phyloP scores from a whole-genome alignment of 129 eudicot genomes.

The sunflower (Helianthus annuus) region DNA sequence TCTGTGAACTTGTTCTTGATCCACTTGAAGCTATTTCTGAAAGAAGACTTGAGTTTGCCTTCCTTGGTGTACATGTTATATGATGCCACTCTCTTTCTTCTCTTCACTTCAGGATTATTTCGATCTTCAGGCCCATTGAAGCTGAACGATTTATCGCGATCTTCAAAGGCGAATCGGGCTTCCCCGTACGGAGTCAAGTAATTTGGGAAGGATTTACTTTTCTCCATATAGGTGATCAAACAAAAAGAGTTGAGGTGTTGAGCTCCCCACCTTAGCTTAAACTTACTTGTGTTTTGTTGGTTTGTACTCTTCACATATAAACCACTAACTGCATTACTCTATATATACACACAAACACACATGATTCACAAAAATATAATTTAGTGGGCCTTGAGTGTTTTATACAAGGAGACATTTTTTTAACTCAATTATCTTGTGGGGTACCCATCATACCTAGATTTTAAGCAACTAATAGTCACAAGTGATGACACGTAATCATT shows the following conservation, averaged over 20 bases:
- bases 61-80: constrained; percentile 85
- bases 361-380: no score
- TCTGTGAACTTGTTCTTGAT: constrained; percentile 81
- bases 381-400: no score
- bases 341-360: no score
- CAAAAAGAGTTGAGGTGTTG: neutral
- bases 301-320: neutral
- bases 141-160: constrained; percentile 74
- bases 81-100: constrained; percentile 89
- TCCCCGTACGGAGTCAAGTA: constrained; percentile 62
- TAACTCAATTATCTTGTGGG: no score
- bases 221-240: constrained; percentile 46
- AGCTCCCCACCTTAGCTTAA: neutral
- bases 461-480: no score
- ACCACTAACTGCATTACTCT: no score
- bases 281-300: constrained; percentile 9
- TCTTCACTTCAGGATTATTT: constrained; percentile 77
- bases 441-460: no score
- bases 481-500: no score
- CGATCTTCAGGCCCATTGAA: constrained; percentile 79
- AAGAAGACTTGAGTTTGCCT: constrained; percentile 86
- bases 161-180: constrained; percentile 65
- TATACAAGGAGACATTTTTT: no score
- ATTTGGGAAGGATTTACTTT: constrained; percentile 69
- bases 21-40: constrained; percentile 90